Evolutionary conservation across 352 stramenopile genomes (phyloP), one percentile per base, ranked within the genome.

Genomic region (Elongisporangium undulatum): DNA sequence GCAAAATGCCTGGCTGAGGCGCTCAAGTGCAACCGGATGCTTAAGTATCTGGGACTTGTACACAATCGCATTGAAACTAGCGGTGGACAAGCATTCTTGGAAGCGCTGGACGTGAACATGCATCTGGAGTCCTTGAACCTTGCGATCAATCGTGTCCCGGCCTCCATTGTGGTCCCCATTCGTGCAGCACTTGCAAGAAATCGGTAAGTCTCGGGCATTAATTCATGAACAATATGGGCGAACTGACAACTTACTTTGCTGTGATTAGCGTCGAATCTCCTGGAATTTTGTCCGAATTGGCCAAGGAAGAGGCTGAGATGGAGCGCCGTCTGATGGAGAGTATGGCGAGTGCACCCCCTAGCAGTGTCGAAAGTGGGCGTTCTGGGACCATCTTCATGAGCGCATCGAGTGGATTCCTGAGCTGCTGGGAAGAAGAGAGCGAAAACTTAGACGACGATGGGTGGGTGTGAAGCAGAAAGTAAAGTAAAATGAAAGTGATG

Each of bases 21-120:
- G 29, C 66, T 90, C 41, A 71, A 74, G 49, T 88, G 72, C 70
- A 92, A 91, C 57, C 75, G 75, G 60, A 68, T 63, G 24, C 70
- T 92, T 15, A 77, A 75, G 51, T 88, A 82, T 52, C 49, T 92
- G 7, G 79, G 80, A 0, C 68, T 92, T 15, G 72, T 77, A 16
- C 66, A 87, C 55, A 90, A 92, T 61, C 61, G 59, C 53, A 85
- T 92, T 58, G 75, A 74, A 6, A 61, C 55, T 34, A 67, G 65
- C 4, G 80, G 81, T 15, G 77, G 69, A 0, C 60, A 77, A 50
- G 77, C 74, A 19, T 63, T 92, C 3, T 60, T 90, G 9, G 71
- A 85, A 13, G 81, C 77, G 34, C 62, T 90, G 19, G 71, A 90
- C n/a, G 70, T 86, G 26, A 92, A 90, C 55, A 67, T 77, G 21